phyloP scores from a whole-genome alignment of 1,284 basidiomycete genomes.

The Ganoderma leucocontextum region DNA sequence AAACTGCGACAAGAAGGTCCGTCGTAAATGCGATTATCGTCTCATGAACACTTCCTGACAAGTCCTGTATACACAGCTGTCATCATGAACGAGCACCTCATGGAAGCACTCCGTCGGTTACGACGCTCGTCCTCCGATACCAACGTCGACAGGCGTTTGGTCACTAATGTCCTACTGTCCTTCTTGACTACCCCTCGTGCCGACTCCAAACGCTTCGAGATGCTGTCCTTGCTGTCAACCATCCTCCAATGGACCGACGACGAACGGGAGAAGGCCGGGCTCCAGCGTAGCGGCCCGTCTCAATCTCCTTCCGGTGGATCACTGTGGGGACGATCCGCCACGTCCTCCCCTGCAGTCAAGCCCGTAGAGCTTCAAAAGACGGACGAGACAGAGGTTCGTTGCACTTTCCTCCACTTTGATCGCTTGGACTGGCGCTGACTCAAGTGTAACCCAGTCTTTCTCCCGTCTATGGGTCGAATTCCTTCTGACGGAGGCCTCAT shows the following conservation, averaged over 20 bases:
- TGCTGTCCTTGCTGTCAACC: slow-evolving; percentile 88
- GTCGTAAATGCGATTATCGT: slow-evolving; percentile 24
- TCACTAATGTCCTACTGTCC: slow-evolving; percentile 94
- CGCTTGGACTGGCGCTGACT: background rate
- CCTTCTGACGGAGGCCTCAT: slow-evolving; percentile 86
- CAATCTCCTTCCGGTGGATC: slow-evolving; percentile 45
- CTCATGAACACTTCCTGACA: background rate
- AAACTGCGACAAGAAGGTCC: slow-evolving; percentile 95
- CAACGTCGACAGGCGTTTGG: slow-evolving; percentile 92
- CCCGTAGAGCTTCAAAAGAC: slow-evolving; percentile 71
- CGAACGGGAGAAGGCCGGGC: slow-evolving; percentile 91
- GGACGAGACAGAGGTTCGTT: slow-evolving; percentile 77
- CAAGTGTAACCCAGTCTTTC: slow-evolving; percentile 56
- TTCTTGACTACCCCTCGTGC: slow-evolving; percentile 92
- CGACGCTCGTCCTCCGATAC: slow-evolving; percentile 86
- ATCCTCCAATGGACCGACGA: slow-evolving; percentile 91
- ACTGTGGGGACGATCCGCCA: slow-evolving; percentile 62
- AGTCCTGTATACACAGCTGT: slow-evolving; percentile 65
- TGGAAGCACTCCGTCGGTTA: slow-evolving; percentile 94
- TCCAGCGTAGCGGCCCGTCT: slow-evolving; percentile 64
- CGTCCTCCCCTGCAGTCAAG: slow-evolving; percentile 54
- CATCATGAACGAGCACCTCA: slow-evolving; percentile 97
- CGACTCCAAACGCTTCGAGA: slow-evolving; percentile 96
- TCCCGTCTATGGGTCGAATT: slow-evolving; percentile 96
- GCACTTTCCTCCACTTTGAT: background rate